A percentile compares a stretch with the other conserved stretches of the same genome.
These are phyloP conservation scores for Pseudogymnoascus sp. DNA, from an alignment of 2,329 filamentous ascomycete species.

Conservation along the genomic window DNA sequence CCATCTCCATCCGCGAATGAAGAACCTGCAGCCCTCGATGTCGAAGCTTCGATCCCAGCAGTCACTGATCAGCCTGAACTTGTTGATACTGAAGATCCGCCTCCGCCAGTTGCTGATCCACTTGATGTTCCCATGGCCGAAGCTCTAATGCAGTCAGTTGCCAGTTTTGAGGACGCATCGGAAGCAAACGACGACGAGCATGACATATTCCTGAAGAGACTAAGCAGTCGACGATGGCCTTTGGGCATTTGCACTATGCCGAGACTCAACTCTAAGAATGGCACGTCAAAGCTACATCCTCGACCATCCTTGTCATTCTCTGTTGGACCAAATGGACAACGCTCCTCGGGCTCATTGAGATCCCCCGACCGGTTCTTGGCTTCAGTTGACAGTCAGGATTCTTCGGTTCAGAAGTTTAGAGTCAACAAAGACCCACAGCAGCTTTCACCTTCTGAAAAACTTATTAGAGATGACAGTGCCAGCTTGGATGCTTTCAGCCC, in stretches of 20 bases:
- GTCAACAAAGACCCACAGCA: constrained; percentile 39
- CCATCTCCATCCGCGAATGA: neutral
- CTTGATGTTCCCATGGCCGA: neutral
- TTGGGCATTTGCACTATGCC: constrained; percentile 6
- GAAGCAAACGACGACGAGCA: neutral
- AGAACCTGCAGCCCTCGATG: neutral
- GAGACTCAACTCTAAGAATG: constrained; percentile 10
- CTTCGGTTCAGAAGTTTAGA: constrained; percentile 39
- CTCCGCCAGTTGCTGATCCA: neutral
- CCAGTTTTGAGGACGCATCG: neutral
- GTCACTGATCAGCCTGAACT: neutral
- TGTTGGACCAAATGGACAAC: constrained; percentile 13
- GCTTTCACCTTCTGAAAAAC: constrained; percentile 37
- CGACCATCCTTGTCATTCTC: constrained; percentile 17
- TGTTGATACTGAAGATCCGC: neutral
- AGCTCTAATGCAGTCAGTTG: neutral
- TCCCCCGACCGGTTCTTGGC: constrained; percentile 50
- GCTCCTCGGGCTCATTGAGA: constrained; percentile 16
- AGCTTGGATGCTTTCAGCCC: constrained; percentile 45
- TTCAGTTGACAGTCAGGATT: constrained; percentile 20
- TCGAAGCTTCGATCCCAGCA: neutral
- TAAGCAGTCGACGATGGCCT: constrained; percentile 2
- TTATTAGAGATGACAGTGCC: constrained; percentile 34
- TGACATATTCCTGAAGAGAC: neutral
- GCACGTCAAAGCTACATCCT: constrained; percentile 15